Evolutionary conservation across 108 stramenopile genomes (phyloP), one percentile per base, ranked within the genome.

Genomic region (Pelagomonas calceolata): DNA sequence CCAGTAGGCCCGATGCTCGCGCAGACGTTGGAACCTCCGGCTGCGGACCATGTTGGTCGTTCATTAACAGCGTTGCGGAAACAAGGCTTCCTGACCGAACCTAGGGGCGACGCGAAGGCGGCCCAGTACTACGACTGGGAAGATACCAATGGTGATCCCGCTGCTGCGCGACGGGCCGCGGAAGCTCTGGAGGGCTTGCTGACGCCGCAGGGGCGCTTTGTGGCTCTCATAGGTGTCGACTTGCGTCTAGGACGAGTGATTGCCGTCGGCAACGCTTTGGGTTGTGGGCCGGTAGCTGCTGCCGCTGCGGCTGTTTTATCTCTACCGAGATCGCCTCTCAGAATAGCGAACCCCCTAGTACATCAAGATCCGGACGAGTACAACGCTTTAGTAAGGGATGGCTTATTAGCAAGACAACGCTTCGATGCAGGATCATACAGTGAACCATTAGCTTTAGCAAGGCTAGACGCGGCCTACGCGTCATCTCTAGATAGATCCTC

Each of bases 201-300:
- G 34, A 91, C 90, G 18, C 45, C 69, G 26, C 75, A 90, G 35
- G 90, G 92, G 63, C 37, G 68, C 29, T 88, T 93, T 73, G 92
- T 90, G 18, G 81, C 81, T 26, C 68, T 84, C 34, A 78, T 90
- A 4, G 92, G 92, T 16, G 81, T 91, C 18, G 92, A 93, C 73
- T 65, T 91, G 64, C 69, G 75, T 15, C 68, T 93, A 30, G 92
- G 89, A n/a, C 79, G 85, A 14, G 74, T 93, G 21, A 79, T 93
- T 18, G 92, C 90, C 14, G 69, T 93, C 4, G 90, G 90, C 26
- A 89, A 89, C 70, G 89, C 90, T 73, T 90, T 93, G 73, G 89
- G 90, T 30, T 81, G 89, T 26, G 88, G 80, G 9, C 79, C 87
- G n/a, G 89, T 88, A 66, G 86, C 90, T 5, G 87, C 91, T 70